Evolutionary conservation across 768 basidiomycete species (phyloP).

Genomic region (Lactarius hengduanensis): DNA sequence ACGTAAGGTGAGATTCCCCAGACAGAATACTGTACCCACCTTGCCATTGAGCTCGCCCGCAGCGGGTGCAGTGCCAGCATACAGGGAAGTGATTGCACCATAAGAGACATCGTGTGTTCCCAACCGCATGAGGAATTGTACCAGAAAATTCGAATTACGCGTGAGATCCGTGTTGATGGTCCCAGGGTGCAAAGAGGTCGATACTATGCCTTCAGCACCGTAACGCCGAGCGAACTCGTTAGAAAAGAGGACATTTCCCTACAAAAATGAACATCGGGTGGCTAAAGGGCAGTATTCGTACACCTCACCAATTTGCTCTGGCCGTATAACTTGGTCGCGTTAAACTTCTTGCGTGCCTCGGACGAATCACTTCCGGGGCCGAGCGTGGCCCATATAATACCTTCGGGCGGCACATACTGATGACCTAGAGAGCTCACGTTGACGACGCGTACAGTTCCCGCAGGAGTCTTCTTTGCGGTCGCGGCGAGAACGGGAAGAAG

Average conservation of each 20-base stretch:
- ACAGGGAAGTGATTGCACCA: slow-evolving; percentile 24
- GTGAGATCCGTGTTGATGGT: slow-evolving; percentile 23
- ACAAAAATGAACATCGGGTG: background rate
- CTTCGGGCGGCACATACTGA: slow-evolving; percentile 32
- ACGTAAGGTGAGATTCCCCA: background rate
- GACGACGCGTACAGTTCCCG: slow-evolving; percentile 35
- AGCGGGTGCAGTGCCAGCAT: slow-evolving; percentile 24
- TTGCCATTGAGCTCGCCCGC: slow-evolving; percentile 22
- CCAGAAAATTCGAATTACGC: slow-evolving; percentile 5
- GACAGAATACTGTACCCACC: slow-evolving; percentile 9
- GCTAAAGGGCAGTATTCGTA: background rate
- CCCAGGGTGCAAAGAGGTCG: slow-evolving; percentile 42
- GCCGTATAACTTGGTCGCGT: slow-evolving; percentile 20
- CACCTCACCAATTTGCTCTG: slow-evolving; percentile 27
- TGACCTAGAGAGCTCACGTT: slow-evolving; percentile 32
- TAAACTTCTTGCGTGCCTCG: slow-evolving; percentile 18
- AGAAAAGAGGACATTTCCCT: slow-evolving; percentile 48
- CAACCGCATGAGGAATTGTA: background rate
- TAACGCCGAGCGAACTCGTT: slow-evolving; percentile 45
- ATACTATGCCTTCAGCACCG: slow-evolving; percentile 45
- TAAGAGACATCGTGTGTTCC: slow-evolving; percentile 11
- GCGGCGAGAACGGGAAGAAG: slow-evolving; percentile 36
- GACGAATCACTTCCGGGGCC: slow-evolving; percentile 5
- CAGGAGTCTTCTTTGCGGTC: slow-evolving; percentile 33
- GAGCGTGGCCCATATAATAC: slow-evolving; percentile 27